Percentiles rank a stretch among this genome's conserved stretches.
These are phyloP conservation scores for Sarcodon aspratus DNA, from an alignment of 768 basidiomycete genomes.

Conservation along the genomic window DNA sequence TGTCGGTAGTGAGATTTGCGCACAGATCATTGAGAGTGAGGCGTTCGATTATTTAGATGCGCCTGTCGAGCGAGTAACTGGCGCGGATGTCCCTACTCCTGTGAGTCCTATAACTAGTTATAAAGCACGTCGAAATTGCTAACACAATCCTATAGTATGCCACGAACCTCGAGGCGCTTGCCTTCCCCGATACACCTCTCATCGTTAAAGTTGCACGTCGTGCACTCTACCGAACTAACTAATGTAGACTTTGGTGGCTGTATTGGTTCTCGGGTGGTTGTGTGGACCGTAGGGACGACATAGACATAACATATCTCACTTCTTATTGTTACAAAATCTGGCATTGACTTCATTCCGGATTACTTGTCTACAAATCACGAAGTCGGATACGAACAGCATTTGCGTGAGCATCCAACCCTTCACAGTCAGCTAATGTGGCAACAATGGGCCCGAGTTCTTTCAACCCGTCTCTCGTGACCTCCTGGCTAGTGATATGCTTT, in stretches of 20 bases:
- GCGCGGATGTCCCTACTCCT: conserved; percentile 95
- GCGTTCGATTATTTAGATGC: conserved; percentile 99
- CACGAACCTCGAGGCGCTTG: conserved; percentile 72
- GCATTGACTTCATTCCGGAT: not conserved
- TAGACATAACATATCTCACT: conserved; percentile 2
- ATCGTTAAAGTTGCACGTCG: conserved; percentile 95
- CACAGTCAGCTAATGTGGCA: conserved; percentile 84
- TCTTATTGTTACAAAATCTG: not conserved
- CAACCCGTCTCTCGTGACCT: conserved; percentile 74
- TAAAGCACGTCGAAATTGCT: conserved; percentile 3
- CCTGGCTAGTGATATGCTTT: conserved; percentile 97
- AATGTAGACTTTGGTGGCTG: conserved; percentile 12
- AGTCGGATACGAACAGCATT: conserved; percentile 90
- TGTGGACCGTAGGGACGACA: not conserved
- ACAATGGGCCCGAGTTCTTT: conserved; percentile 77
- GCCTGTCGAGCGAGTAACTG: conserved; percentile 94
- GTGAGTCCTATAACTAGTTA: conserved; percentile 32
- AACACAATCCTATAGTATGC: conserved; percentile 54
- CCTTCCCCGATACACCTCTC: conserved; percentile 88
- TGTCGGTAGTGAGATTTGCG: conserved; percentile 97
- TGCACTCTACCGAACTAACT: conserved; percentile 82
- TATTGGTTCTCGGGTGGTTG: not conserved
- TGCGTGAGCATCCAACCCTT: conserved; percentile 90
- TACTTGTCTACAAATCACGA: conserved; percentile 7
- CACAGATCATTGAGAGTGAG: conserved; percentile 94